Base-by-base conservation (phyloP, 2,329 filamentous ascomycete genomes). In the Penicillium sp. region DNA sequence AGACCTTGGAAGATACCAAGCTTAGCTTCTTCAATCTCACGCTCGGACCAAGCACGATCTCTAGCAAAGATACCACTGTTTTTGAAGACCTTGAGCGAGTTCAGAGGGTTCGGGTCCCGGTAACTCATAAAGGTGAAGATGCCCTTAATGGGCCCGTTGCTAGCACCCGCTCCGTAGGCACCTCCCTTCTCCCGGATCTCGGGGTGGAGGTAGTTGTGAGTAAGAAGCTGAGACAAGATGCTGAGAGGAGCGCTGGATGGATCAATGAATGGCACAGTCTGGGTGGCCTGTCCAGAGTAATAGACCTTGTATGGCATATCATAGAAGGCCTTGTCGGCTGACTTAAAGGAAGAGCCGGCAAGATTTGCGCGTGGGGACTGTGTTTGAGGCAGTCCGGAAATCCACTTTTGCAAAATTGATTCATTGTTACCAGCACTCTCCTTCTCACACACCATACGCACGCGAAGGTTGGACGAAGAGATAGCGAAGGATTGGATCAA, bases 161-260 rank as follows among this genome's bases (percentile, higher is more conserved):
- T 93, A 1, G 94, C 93, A 14, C 92, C 91, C 22, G 91, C 94
- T 42, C 94, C 94, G 65, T 99, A 99, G 0, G 94, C 94, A 36
- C 94, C 94, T 31, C 94, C 94, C 75, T 97, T 97, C 71, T 99
- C 94, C 53, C 94, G 89, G 62, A 99, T 97, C 74, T 97, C 94
- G 64, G 96, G 93, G 71, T 99, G 94, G 28, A 99, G 81, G 69
- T 97, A 90, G 75, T 96, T 97, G 77, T 99, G 93, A 0, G 93
- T 97, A 31, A 99, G 83, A 17, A 99, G 84, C 71, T 97, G 91
- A 12, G 92, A 87, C 22, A 99, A 85, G 38, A 97, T 88, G 66
- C 93, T 91, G 16, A 97, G 85, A 0, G 91, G 84, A 1, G 94
- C 90, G 38, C 89, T 87, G 50, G 88, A 82, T 0, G 86, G 73